Evolutionary conservation across 495 filamentous ascomycete species (phyloP).

Genomic region (Apiosordaria backusii): DNA sequence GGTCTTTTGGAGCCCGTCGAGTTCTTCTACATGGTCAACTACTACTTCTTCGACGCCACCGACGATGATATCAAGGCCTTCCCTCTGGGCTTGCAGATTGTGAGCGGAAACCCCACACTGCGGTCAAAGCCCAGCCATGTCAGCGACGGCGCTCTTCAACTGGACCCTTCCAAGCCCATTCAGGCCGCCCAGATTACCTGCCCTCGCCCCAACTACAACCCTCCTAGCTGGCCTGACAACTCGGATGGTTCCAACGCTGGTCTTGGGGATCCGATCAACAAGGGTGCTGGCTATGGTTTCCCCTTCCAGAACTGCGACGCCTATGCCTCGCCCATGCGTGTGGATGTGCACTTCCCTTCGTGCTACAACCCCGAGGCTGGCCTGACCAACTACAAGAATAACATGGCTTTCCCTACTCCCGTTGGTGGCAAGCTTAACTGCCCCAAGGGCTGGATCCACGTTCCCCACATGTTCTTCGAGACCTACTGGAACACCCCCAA

Average conservation of each 20-base stretch:
- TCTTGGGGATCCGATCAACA: constrained; percentile 48
- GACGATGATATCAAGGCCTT: constrained; percentile 62
- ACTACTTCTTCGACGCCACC: constrained; percentile 63
- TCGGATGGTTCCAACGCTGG: constrained; percentile 48
- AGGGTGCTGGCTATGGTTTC: constrained; percentile 48
- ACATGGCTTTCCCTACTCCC: constrained; percentile 51
- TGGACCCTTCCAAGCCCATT: constrained; percentile 40
- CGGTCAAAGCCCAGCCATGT: constrained; percentile 37
- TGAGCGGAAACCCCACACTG: constrained; percentile 59
- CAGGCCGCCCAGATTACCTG: constrained; percentile 46
- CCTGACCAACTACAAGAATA: constrained; percentile 45
- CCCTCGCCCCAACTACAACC: constrained; percentile 46
- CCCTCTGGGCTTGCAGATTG: constrained; percentile 66
- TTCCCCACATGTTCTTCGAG: constrained; percentile 65
- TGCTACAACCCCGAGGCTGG: constrained; percentile 60
- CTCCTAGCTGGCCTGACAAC: constrained; percentile 46
- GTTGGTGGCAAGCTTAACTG: constrained; percentile 56
- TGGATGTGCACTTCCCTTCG: constrained; percentile 51
- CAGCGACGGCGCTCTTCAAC: constrained; percentile 32
- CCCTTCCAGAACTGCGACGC: constrained; percentile 52
- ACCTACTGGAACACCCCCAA: constrained; percentile 59
- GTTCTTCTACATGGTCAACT: constrained; percentile 59
- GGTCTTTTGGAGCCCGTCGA: constrained; percentile 64
- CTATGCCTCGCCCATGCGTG: constrained; percentile 52
- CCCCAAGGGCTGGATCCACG: constrained; percentile 56